These are phyloP conservation scores for Kokia cookei DNA, from an alignment of 441 rosid genomes.

Conservation along the genomic window DNA sequence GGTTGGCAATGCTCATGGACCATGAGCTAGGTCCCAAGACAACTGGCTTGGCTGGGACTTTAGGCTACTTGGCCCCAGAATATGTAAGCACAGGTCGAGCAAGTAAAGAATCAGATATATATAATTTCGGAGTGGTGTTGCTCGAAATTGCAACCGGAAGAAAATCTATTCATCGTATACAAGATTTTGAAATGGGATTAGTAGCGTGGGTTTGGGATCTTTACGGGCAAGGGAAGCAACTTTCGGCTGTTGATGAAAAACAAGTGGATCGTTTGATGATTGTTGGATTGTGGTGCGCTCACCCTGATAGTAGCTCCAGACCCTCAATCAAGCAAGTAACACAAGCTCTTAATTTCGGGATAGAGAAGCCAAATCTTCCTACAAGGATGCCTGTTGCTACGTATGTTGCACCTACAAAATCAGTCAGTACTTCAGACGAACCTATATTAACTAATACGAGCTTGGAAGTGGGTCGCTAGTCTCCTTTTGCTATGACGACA, in stretches of 20 bases:
- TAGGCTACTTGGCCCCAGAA: slow-evolving; percentile 70
- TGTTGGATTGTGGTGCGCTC: slow-evolving; percentile 19
- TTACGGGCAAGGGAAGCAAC: slow-evolving; percentile 4
- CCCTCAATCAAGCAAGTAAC: slow-evolving; percentile 16
- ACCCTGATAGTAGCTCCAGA: slow-evolving; percentile 11
- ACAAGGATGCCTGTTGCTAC: slow-evolving; percentile 29
- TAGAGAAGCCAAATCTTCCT: slow-evolving; percentile 33
- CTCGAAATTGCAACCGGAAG: slow-evolving; percentile 7
- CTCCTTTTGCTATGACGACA: neutral
- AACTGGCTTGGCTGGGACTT: slow-evolving; percentile 58
- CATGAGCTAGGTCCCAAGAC: slow-evolving; percentile 13
- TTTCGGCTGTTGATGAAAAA: neutral
- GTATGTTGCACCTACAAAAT: slow-evolving; percentile 14
- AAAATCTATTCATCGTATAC: slow-evolving; percentile 18
- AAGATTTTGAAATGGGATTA: neutral
- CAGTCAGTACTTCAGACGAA: neutral
- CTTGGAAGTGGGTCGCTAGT: slow-evolving; percentile 18
- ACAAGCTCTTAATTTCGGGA: slow-evolving; percentile 21
- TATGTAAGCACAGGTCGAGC: slow-evolving; percentile 33
- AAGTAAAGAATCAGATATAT: slow-evolving; percentile 10
- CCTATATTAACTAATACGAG: slow-evolving; percentile 18
- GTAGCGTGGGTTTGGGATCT: slow-evolving; percentile 20
- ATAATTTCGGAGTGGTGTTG: slow-evolving; percentile 8
- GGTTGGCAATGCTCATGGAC: neutral
- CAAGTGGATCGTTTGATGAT: slow-evolving; percentile 10